Evolutionary conservation across 192 early-diverging fungal species (phyloP).

Genomic region (Podila verticillata): DNA sequence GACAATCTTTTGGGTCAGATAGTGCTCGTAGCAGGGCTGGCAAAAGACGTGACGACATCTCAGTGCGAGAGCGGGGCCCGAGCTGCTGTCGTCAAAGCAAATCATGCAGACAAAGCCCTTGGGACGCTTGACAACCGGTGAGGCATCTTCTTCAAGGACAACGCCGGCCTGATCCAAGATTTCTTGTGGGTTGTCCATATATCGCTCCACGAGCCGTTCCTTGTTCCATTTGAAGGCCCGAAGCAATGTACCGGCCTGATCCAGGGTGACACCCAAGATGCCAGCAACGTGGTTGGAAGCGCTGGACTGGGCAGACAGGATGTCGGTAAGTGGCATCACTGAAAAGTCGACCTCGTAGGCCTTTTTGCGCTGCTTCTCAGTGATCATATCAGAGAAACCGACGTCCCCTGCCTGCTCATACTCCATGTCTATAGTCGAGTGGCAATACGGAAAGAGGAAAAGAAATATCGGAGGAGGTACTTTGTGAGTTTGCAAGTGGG

Average conservation of each 20-base stretch:
- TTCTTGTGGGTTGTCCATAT: constrained; percentile 74
- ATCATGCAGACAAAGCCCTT: constrained; percentile 85
- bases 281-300: constrained; percentile 78
- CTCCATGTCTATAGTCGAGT: constrained; percentile 27
- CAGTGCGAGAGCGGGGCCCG: constrained; percentile 73
- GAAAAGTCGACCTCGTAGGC: constrained; percentile 82
- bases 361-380: constrained; percentile 67
- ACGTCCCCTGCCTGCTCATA: constrained; percentile 67
- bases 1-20: constrained; percentile 84
- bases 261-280: constrained; percentile 72
- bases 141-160: constrained; percentile 59
- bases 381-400: constrained; percentile 66
- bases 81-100: constrained; percentile 81
- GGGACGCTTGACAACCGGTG: constrained; percentile 51
- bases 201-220: constrained; percentile 81
- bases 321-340: constrained; percentile 68
- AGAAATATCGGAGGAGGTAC: neutral
- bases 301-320: constrained; percentile 66
- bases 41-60: constrained; percentile 93
- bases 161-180: constrained; percentile 78
- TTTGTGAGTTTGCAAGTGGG: neutral
- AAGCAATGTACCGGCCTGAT: constrained; percentile 81
- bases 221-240: constrained; percentile 89
- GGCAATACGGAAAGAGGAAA: neutral
- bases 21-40: constrained; percentile 84